phyloP scores from a whole-genome alignment of 108 stramenopile genomes.

The Epipyxis sp. region DNA sequence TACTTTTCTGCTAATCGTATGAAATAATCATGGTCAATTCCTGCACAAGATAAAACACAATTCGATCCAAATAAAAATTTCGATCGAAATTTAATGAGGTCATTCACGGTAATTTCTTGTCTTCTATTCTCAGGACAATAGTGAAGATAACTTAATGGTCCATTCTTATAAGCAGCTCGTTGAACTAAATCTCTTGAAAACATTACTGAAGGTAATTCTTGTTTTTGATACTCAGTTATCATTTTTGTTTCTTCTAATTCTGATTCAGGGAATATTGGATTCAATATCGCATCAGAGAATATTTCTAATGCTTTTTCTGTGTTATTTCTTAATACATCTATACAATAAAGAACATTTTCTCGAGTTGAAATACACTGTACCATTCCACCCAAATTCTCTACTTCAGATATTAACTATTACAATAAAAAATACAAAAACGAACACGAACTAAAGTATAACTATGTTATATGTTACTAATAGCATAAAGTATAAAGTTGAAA shows the following conservation, averaged over 20 bases:
- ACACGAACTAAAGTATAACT: too few species aligned
- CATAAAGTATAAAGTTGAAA: too few species aligned
- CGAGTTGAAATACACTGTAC: slow-evolving; percentile 50
- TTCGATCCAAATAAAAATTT: slow-evolving; percentile 65
- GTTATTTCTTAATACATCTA: slow-evolving; percentile 85
- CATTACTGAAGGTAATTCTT: slow-evolving; percentile 70
- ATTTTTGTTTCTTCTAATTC: slow-evolving; percentile 43
- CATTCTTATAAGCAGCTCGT: slow-evolving; percentile 70
- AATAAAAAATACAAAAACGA: slow-evolving; percentile 4
- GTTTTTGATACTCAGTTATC: slow-evolving; percentile 68
- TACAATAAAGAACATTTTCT: slow-evolving; percentile 85
- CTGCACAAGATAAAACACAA: slow-evolving; percentile 83
- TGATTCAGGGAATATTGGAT: slow-evolving; percentile 58
- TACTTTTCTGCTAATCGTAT: slow-evolving; percentile 70
- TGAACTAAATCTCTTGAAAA: slow-evolving; percentile 77
- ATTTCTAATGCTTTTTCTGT: slow-evolving; percentile 69
- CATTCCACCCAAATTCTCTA: slow-evolving; percentile 67
- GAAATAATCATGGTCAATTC: slow-evolving; percentile 82
- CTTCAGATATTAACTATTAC: slow-evolving; percentile 43
- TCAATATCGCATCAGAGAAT: slow-evolving; percentile 65
- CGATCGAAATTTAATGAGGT: slow-evolving; percentile 64
- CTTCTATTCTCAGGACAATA: slow-evolving; percentile 60
- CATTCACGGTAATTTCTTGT: slow-evolving; percentile 58
- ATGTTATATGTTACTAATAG: too few species aligned
- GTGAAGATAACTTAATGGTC: slow-evolving; percentile 60